Evolutionary conservation across 768 basidiomycete species (phyloP), one percentile per base, ranked within the genome.

Genomic region (Mycena kentingensis): DNA sequence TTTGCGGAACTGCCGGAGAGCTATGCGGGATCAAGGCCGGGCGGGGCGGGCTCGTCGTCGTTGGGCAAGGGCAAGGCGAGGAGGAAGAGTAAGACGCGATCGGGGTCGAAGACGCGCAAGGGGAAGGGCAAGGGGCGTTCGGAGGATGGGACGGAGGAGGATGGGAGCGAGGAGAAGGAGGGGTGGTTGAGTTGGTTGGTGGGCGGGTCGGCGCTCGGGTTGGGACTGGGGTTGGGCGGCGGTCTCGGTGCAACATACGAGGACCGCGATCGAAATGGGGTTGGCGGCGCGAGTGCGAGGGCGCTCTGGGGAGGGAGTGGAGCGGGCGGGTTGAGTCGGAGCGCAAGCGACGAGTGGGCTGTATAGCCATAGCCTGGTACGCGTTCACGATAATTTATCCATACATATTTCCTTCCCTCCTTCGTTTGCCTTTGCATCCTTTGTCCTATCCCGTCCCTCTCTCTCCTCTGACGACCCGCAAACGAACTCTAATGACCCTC

Each of bases 1-100:
- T 91, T 91, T 58, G 87, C 87, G 29, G 77, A 84, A 69, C 73
- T 87, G 42, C 87, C 88, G 0, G 88, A 89, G 67, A 80, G 83
- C 29, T 84, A 86, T 55, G 73, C 78, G 46, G 64, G 68, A 8
- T 68, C 69, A 50, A 65, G 61, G 52, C 65, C 61, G 46, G 68
- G 62, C 13, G 36, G 36, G 1, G 3, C 48, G 15, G 66, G 55
- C 29, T 59, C 46, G 42, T 68, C 73, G 49, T 44, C 71, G 69
- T 56, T 65, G 58, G 60, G 57, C 28, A 68, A 65, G 51, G 64
- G 65, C 52, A 73, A 69, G 31, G 67, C 42, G 49, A 71, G 70
- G 57, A 68, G 70, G 46, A 55, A 11, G 37, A 11, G 37, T 8
- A 38, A 38, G 13, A 38, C n/a, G n/a, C n/a, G n/a, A n/a, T n/a